Percentiles rank a stretch among this genome's conserved stretches.
These are phyloP conservation scores for Linum usitatissimum DNA, from an alignment of 345 rosid species.

Conservation along the genomic window DNA sequence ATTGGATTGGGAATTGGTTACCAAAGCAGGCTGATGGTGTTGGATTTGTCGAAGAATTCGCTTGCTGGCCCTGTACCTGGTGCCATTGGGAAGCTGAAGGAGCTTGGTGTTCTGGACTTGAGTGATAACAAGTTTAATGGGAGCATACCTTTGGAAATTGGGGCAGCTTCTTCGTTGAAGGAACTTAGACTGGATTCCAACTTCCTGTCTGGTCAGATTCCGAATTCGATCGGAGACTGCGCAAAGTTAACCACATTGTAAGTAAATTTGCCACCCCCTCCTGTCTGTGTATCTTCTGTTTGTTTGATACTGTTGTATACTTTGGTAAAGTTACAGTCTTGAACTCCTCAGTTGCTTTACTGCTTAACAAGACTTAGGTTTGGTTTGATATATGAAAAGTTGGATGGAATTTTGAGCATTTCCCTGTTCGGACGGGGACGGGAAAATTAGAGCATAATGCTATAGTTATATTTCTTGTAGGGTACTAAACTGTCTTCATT, in stretches of 20 bases:
- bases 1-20: constrained; percentile 35
- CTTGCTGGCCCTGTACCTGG: constrained; percentile 35
- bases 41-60: constrained; percentile 54
- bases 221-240: constrained; percentile 53
- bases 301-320: no score
- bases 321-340: no score
- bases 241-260: constrained; percentile 52
- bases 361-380: no score
- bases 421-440: no score
- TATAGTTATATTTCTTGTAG: no score
- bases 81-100: constrained; percentile 47
- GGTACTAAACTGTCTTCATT: no score
- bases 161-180: constrained; percentile 60
- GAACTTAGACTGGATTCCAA: constrained; percentile 57
- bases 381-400: constrained; percentile 17
- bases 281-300: background rate
- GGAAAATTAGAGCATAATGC: no score
- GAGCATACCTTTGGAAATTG: constrained; percentile 52
- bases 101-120: constrained; percentile 45
- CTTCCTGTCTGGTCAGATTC: constrained; percentile 47
- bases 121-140: constrained; percentile 57
- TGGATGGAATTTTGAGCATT: constrained; percentile 8
- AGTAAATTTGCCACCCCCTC: constrained; percentile 20
- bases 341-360: no score
- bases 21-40: constrained; percentile 33